Conservation (phyloP, 352 stramenopile genomes). For the Bremia lactucae region DNA sequence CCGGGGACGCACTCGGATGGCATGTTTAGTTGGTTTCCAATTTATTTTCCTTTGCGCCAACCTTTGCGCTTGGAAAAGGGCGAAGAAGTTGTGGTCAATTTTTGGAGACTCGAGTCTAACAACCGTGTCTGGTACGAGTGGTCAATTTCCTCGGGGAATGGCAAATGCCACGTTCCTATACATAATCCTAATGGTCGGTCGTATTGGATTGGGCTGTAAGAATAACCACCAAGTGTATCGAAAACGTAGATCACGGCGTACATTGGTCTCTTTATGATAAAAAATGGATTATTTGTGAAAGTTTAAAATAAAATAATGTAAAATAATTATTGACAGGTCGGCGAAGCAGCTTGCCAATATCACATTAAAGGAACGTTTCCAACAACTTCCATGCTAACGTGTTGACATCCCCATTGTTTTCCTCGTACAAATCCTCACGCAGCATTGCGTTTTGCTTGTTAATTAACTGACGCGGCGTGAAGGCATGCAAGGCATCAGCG, state of each 20-base stretch:
- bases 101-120: constrained; percentile 87
- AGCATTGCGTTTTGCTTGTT: constrained; percentile 7
- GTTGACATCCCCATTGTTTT: constrained; percentile 22
- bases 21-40: constrained; percentile 99
- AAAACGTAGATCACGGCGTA: no score
- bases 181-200: constrained; percentile 95
- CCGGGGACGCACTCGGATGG: constrained; percentile 90
- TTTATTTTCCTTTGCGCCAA: constrained; percentile 93
- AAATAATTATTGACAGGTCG: no score
- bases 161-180: constrained; percentile 56
- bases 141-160: constrained; percentile 56
- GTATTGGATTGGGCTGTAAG: constrained; percentile 91
- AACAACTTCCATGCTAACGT: constrained; percentile 24
- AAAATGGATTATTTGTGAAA: no score
- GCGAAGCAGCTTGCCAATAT: no score
- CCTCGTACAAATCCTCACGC: constrained; percentile 12
- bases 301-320: no score
- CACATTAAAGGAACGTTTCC: constrained; percentile 21
- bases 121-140: constrained; percentile 98
- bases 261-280: no score
- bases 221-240: no score
- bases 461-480: constrained; percentile 24
- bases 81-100: constrained; percentile 76
- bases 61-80: constrained; percentile 79
- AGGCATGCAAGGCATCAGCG: constrained; percentile 26